Percentiles rank a stretch among this genome's conserved stretches.
These are phyloP conservation scores for Candida berthetii DNA, from an alignment of 805 yeast genomes.

Conservation along the genomic window DNA sequence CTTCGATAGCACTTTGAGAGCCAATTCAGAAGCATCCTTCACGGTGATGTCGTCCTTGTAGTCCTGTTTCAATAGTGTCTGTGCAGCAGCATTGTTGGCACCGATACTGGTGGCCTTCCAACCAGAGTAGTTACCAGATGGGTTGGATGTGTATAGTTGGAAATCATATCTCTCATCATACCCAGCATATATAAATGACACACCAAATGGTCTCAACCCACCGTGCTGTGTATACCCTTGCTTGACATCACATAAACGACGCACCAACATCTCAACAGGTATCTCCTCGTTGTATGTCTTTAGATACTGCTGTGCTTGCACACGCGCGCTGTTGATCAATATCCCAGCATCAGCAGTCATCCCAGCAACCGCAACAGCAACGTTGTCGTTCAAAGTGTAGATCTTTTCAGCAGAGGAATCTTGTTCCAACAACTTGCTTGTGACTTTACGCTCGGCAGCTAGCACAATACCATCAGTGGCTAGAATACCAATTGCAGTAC, in stretches of 20 bases:
- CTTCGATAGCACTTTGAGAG: slow-evolving; percentile 86
- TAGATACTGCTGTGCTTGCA: slow-evolving; percentile 76
- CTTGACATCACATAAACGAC: slow-evolving; percentile 84
- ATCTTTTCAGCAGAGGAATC: slow-evolving; percentile 92
- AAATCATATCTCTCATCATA: slow-evolving; percentile 84
- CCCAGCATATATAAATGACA: slow-evolving; percentile 93
- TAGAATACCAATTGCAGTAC: slow-evolving; percentile 93
- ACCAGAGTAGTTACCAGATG: slow-evolving; percentile 95
- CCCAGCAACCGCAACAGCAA: slow-evolving; percentile 95
- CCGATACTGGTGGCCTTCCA: slow-evolving; percentile 99
- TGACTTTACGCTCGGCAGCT: slow-evolving; percentile 95
- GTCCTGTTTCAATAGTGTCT: slow-evolving; percentile 91
- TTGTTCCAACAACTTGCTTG: slow-evolving; percentile 87
- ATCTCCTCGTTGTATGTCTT: slow-evolving; percentile 86
- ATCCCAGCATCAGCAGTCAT: slow-evolving; percentile 96
- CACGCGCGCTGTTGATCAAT: slow-evolving; percentile 81
- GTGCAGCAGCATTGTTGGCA: slow-evolving; percentile 94
- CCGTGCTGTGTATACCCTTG: slow-evolving; percentile 99
- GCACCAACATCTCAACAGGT: slow-evolving; percentile 89
- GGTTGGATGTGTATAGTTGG: slow-evolving; percentile 92
- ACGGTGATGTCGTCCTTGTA: slow-evolving; percentile 75
- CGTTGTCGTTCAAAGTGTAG: slow-evolving; percentile 76
- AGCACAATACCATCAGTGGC: slow-evolving; percentile 85
- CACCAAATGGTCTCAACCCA: slow-evolving; percentile 98
- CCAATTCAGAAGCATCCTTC: slow-evolving; percentile 78